Evolutionary conservation across 2,329 filamentous ascomycete genomes (phyloP).

Genomic region (Chaetothyriales sp.): DNA sequence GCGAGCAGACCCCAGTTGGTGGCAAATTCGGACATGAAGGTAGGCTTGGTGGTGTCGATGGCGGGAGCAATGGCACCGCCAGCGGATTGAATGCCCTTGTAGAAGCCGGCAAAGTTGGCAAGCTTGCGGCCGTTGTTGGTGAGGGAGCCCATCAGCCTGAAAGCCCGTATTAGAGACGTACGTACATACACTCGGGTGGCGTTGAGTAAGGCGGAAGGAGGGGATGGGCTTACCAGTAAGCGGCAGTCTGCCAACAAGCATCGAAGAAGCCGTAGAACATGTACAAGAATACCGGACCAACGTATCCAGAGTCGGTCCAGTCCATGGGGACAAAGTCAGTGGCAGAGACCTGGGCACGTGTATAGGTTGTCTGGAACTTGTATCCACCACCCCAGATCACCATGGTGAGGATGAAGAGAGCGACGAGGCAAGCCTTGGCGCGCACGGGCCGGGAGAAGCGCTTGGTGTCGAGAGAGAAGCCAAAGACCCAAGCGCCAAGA

Average conservation of each 20-base stretch:
- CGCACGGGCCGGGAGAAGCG: conserved; percentile 49
- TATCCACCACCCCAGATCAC: conserved; percentile 73
- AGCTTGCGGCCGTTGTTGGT: conserved; percentile 77
- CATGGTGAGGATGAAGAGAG: conserved; percentile 58
- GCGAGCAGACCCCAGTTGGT: conserved; percentile 56
- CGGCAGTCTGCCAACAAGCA: conserved; percentile 74
- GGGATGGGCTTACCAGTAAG: conserved; percentile 56
- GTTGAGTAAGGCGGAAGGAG: not conserved
- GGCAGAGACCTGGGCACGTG: conserved; percentile 27
- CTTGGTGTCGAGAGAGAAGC: conserved; percentile 53
- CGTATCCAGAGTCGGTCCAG: conserved; percentile 54
- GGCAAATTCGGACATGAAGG: conserved; percentile 55
- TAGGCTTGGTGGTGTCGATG: conserved; percentile 44
- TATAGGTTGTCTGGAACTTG: conserved; percentile 55
- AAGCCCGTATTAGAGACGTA: conserved; percentile 1
- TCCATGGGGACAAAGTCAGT: conserved; percentile 33
- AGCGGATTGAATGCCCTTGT: conserved; percentile 70
- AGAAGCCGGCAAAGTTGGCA: conserved; percentile 72
- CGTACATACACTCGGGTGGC: not conserved
- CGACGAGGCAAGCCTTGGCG: conserved; percentile 49
- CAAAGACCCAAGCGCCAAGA: conserved; percentile 59
- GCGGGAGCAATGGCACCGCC: conserved; percentile 62
- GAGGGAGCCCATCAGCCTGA: conserved; percentile 68
- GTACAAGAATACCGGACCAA: conserved; percentile 75
- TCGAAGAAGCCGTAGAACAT: conserved; percentile 87